These are phyloP conservation scores for Yueomyces sinensis DNA, from an alignment of 805 yeast genomes.

Conservation along the genomic window DNA sequence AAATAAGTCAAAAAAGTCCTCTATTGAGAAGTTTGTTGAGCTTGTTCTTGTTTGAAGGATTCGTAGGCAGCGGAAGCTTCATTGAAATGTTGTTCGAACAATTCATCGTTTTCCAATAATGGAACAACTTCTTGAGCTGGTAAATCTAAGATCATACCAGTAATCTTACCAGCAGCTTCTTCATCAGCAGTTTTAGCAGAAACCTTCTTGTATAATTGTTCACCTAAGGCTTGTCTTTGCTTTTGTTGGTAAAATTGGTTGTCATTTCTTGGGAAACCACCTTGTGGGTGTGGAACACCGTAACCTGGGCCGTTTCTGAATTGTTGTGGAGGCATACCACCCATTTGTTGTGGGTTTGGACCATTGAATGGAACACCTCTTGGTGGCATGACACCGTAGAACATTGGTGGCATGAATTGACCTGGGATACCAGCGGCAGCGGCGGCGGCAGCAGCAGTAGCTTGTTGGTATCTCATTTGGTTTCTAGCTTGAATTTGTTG, in stretches of 20 bases:
- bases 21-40: constrained; percentile 30
- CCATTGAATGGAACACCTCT: constrained; percentile 73
- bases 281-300: constrained; percentile 73
- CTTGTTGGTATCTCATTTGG: constrained; percentile 97
- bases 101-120: constrained; percentile 78
- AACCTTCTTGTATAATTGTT: constrained; percentile 89
- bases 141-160: constrained; percentile 97
- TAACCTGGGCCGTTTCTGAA: constrained; percentile 66
- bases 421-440: constrained; percentile 29
- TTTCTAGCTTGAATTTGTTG: constrained; percentile 97
- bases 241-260: constrained; percentile 60
- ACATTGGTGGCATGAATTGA: constrained; percentile 29
- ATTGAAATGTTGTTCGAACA: constrained; percentile 79
- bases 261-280: constrained; percentile 30
- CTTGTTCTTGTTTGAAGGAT: constrained; percentile 57
- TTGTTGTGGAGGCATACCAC: constrained; percentile 60
- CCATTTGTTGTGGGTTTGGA: constrained; percentile 73
- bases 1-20: too few species aligned
- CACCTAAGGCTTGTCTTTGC: constrained; percentile 97
- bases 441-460: constrained; percentile 45
- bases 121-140: constrained; percentile 83
- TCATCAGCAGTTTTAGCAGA: constrained; percentile 77
- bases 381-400: constrained; percentile 50
- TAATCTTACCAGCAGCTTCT: constrained; percentile 95
- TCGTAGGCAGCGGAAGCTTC: constrained; percentile 93